phyloP scores from a whole-genome alignment of 2,329 filamentous ascomycete genomes.

The Verticillium longisporum region DNA sequence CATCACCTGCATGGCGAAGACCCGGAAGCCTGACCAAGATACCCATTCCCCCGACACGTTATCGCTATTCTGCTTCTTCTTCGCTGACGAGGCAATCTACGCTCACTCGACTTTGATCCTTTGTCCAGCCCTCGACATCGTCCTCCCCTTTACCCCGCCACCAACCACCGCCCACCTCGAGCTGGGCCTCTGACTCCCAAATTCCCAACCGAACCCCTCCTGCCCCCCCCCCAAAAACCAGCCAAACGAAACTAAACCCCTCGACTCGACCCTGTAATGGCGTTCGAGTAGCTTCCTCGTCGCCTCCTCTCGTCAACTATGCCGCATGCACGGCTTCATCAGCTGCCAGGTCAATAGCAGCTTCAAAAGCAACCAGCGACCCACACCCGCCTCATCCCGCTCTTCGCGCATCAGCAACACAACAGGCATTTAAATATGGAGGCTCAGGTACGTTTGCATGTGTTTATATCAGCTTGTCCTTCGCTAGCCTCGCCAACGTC shows the following conservation, averaged over 20 bases:
- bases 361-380: slow-evolving; percentile 13
- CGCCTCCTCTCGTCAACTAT: slow-evolving; percentile 26
- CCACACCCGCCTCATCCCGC: slow-evolving; percentile 5
- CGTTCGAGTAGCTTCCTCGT: slow-evolving; percentile 31
- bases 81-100: neutral
- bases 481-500: slow-evolving; percentile 17
- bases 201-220: neutral
- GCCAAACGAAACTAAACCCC: slow-evolving; percentile 1
- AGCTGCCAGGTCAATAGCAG: slow-evolving; percentile 38
- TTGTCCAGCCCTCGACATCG: neutral
- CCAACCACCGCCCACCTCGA: neutral
- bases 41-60: neutral
- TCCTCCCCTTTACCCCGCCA: neutral
- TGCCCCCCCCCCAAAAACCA: neutral
- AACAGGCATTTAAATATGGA: slow-evolving; percentile 30
- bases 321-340: slow-evolving; percentile 29
- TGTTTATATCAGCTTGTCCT: slow-evolving; percentile 10
- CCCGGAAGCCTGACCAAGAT: neutral
- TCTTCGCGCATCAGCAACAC: slow-evolving; percentile 7
- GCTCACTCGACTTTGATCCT: neutral
- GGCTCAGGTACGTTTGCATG: slow-evolving; percentile 33
- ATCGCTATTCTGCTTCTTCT: neutral
- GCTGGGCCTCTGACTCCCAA: neutral
- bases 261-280: slow-evolving; percentile 24
- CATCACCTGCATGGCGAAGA: neutral